These are phyloP conservation scores for Cladosporium velox DNA, from an alignment of 2,329 filamentous ascomycete species.

Conservation along the genomic window DNA sequence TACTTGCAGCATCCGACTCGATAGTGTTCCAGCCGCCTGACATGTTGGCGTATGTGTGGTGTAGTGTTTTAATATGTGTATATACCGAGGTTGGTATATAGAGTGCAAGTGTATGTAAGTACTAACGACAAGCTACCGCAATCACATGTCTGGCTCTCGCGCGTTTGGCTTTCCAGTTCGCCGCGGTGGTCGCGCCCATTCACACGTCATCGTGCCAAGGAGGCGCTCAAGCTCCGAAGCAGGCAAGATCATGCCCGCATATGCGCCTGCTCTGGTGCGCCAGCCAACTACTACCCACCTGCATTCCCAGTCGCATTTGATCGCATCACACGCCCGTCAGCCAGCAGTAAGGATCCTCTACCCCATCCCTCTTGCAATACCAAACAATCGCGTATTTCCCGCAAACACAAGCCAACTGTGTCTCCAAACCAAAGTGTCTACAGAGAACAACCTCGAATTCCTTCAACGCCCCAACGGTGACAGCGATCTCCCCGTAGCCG, in stretches of 20 bases:
- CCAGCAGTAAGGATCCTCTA: constrained; percentile 17
- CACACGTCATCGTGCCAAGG: constrained; percentile 17
- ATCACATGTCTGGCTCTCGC: constrained; percentile 6
- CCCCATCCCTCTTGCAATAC: constrained; percentile 12
- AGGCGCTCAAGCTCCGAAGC: neutral
- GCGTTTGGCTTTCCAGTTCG: constrained; percentile 13
- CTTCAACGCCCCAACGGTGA: constrained; percentile 15
- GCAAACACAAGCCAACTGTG: constrained; percentile 11
- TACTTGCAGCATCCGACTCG: constrained; percentile 86
- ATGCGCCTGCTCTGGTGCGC: constrained; percentile 3
- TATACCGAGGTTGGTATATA: neutral
- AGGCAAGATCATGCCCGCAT: constrained; percentile 8
- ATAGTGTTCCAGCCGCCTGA: constrained; percentile 92
- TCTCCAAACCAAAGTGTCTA: constrained; percentile 9
- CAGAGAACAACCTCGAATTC: constrained; percentile 16
- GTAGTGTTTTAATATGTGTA: neutral
- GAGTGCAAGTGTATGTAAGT: neutral
- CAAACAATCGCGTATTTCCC: neutral
- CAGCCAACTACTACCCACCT: neutral
- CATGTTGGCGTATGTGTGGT: constrained; percentile 25
- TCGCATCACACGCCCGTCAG: constrained; percentile 20
- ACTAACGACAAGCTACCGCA: neutral
- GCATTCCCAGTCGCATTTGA: constrained; percentile 9
- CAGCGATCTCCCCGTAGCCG: constrained; percentile 10
- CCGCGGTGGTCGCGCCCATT: constrained; percentile 5